Conservation (phyloP, 768 basidiomycete genomes). For the Hygrocybe punicea region DNA sequence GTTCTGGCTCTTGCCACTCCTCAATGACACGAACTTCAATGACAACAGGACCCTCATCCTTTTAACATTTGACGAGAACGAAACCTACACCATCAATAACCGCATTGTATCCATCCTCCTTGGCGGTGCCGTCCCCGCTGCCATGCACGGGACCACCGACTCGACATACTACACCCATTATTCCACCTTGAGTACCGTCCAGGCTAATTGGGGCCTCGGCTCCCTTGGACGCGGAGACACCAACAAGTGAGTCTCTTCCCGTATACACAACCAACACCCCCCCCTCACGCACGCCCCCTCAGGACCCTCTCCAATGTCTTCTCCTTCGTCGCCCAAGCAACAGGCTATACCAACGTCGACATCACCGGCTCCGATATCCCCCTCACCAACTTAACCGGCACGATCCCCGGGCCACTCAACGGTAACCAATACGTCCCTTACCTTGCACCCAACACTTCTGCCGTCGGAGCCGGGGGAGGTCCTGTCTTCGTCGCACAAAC, state of each 20-base stretch:
- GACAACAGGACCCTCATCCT: slow-evolving; percentile 52
- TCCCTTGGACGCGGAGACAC: slow-evolving; percentile 58
- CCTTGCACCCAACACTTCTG: slow-evolving; percentile 40
- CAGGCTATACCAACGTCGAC: slow-evolving; percentile 37
- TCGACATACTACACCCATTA: slow-evolving; percentile 59
- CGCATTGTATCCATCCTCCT: slow-evolving; percentile 43
- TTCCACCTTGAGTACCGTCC: slow-evolving; percentile 51
- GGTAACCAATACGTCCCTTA: slow-evolving; percentile 40
- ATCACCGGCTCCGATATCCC: slow-evolving; percentile 22
- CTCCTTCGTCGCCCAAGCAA: slow-evolving; percentile 45
- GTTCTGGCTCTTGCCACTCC: slow-evolving; percentile 51
- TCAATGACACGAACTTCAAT: slow-evolving; percentile 53
- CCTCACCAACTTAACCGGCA: slow-evolving; percentile 41
- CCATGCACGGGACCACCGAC: slow-evolving; percentile 46
- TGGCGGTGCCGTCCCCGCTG: slow-evolving; percentile 42
- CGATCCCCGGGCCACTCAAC: slow-evolving; percentile 45
- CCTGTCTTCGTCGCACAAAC: slow-evolving; percentile 36
- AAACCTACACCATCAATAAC: slow-evolving; percentile 42
- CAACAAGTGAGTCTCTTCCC: slow-evolving; percentile 36
- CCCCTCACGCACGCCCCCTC: slow-evolving; percentile 20
- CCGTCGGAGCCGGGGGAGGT: slow-evolving; percentile 43
- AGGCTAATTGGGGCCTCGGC: slow-evolving; percentile 60
- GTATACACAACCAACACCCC: slow-evolving; percentile 8
- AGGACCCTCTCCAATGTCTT: slow-evolving; percentile 45
- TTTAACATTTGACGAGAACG: slow-evolving; percentile 62